Base-by-base conservation (phyloP, 192 early-diverging fungal genomes). In the Polychytrium aggregatum region DNA sequence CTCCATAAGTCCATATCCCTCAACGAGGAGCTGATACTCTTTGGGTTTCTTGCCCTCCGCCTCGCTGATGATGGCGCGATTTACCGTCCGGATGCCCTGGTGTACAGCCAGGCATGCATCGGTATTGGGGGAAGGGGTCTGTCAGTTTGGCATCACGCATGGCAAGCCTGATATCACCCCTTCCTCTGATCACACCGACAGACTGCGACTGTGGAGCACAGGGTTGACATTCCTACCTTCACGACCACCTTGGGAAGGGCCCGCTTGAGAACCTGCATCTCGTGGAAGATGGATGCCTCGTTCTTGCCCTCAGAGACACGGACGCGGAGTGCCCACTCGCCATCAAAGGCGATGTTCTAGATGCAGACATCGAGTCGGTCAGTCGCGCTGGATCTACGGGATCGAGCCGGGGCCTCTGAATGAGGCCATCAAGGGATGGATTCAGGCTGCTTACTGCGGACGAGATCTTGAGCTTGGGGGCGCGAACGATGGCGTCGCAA, bases 1-100 rank as follows among this genome's bases (percentile, higher is more conserved):
- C 34, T 95, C 81, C 37, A 71, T 77, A 47, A 99, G 69, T 28
- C 90, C 88, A 56, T 88, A 82, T n/a, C 96, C 96, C 71, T 96
- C 93, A 9, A 91, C 86, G 37, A 84, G 65, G 37, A 98, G 68
- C 22, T 79, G 49, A n/a, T n/a, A n/a, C n/a, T n/a, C n/a, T n/a
- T n/a, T n/a, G n/a, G 50, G 45, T 21, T 84, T 71, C 39, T 68
- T 64, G 35, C 50, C 51, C 38, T 76, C 62, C 30, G 69, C 68
- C 39, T 86, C 78, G 48, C 74, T 82, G 31, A 98, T 92, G 21
- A 94, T 87, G 2, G 93, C 87, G 44, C 91, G 82, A 8, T 71
- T 78, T 0, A 92, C 88, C 14, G 78, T 70, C 16, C 83, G 79
- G 35, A 91, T 67, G 34, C 96, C 95, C 62, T 89, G 29, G 29